Evolutionary conservation across 2,329 filamentous ascomycete species (phyloP).

Genomic region (Fusarium miscanthi): DNA sequence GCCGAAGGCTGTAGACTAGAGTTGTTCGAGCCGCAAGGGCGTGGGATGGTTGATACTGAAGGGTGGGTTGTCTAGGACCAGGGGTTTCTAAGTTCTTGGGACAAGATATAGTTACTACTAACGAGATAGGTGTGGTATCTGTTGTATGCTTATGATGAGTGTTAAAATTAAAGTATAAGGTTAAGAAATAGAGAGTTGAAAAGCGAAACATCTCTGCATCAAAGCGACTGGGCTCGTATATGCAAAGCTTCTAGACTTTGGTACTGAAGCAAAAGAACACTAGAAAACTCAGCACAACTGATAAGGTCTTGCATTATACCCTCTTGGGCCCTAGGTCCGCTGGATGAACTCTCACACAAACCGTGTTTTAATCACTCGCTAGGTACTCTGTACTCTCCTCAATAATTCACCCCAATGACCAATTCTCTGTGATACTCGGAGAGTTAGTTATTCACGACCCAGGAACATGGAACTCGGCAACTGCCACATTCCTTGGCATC

Average conservation of each 20-base stretch:
- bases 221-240: neutral
- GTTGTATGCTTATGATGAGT: neutral
- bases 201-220: neutral
- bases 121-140: neutral
- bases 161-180: constrained; percentile 2
- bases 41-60: constrained; percentile 14
- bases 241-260: neutral
- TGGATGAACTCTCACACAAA: constrained; percentile 13
- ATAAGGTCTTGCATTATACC: constrained; percentile 16
- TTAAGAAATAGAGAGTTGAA: neutral
- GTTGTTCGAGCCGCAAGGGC: constrained; percentile 6
- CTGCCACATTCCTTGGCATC: constrained; percentile 31
- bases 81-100: neutral
- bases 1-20: constrained; percentile 37
- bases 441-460: constrained; percentile 2
- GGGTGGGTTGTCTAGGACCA: constrained; percentile 15
- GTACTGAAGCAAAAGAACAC: neutral
- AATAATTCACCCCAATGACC: constrained; percentile 4
- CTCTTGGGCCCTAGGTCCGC: neutral
- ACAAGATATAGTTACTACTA: neutral
- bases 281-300: neutral
- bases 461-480: constrained; percentile 32
- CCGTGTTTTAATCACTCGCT: neutral
- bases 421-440: neutral
- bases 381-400: neutral